Evolutionary conservation across 2,329 filamentous ascomycete species (phyloP), one percentile per base, ranked within the genome.

Genomic region (Penicillium sp.): DNA sequence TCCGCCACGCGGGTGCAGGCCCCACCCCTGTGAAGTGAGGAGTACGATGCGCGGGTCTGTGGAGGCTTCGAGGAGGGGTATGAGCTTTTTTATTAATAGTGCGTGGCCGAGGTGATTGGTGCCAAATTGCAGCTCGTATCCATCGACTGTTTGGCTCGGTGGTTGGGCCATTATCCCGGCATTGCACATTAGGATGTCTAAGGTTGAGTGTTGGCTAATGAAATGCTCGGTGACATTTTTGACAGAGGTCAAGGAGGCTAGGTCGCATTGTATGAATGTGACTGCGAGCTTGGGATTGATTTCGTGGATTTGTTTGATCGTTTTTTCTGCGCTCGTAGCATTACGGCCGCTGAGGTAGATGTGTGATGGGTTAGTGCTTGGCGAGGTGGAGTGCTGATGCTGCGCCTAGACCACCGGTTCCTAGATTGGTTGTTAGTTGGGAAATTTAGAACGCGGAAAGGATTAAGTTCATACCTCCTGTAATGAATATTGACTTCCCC

Each of bases 81-180:
- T 55, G 10, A 81, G 63, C 3, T 74, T 67, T 55, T 75, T 70
- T n/a, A 76, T 68, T 13, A 83, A 69, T 3, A 80, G 72, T 6
- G 80, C 78, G 52, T 82, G 80, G 17, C 80, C 80, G 40, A 83
- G 62, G 63, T 82, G 78, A 56, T 83, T 84, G 2, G 75, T 79
- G 1, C 76, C 79, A 57, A 82, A 81, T 58, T 81, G 77, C 10
- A 78, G 61, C 62, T 83, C 81, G 57, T 81, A 82, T 15, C 80
- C 80, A 19, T 82, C 77, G 27, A 68, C 64, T 6, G 78, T 80
- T 9, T 76, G 61, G 2, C 58, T 71, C 0, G 75, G 68, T 4
- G 77, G 71, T 19, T 61, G 63, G 0, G 72, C 75, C 75, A 81
- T 79, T 37, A 81, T 71, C 1, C 77, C 80, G 0, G 80, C 79